Evolutionary conservation across 129 eudicot genomes (phyloP).

Genomic region (Oenanthe sinensis): DNA sequence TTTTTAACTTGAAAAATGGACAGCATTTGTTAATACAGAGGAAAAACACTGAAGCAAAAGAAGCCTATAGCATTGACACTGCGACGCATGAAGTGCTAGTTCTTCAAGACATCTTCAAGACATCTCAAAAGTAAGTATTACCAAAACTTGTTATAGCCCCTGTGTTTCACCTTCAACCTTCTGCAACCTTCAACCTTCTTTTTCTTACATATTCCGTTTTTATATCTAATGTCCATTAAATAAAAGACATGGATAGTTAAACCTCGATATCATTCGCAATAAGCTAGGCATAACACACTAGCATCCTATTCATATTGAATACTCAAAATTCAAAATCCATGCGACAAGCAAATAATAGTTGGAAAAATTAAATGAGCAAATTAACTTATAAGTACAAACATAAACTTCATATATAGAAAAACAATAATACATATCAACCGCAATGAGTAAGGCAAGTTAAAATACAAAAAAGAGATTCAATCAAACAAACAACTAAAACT

Average conservation of each 20-base stretch:
- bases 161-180: neutral
- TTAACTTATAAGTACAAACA: neutral
- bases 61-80: neutral
- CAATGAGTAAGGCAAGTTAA: neutral
- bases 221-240: neutral
- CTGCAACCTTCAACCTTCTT: neutral
- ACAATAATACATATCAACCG: neutral
- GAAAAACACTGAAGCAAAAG: too few relatives aligned
- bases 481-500: neutral
- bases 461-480: too few relatives aligned
- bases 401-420: neutral
- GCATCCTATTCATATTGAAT: neutral
- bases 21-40: too few relatives aligned
- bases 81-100: neutral
- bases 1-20: neutral
- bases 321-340: neutral
- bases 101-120: neutral
- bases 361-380: neutral
- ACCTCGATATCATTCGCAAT: neutral
- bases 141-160: neutral
- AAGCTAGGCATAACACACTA: too few relatives aligned
- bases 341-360: neutral
- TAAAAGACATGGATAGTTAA: neutral
- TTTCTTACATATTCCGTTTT: neutral
- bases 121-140: neutral